phyloP scores from a whole-genome alignment of 495 filamentous ascomycete genomes.

The Aspergillus carlsbadensis region DNA sequence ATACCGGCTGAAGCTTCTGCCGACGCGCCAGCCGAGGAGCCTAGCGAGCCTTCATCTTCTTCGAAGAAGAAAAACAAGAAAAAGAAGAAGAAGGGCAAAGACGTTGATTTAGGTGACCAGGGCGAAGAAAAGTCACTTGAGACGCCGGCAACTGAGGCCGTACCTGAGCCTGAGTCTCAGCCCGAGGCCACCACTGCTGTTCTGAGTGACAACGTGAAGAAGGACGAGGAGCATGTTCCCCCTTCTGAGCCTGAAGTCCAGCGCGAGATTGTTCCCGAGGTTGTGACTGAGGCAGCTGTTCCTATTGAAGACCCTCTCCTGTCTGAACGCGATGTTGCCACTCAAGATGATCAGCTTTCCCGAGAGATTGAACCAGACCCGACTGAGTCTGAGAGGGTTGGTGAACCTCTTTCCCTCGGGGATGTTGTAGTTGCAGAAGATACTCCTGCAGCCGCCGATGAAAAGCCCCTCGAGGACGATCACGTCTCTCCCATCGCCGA shows the following conservation, averaged over 20 bases:
- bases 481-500: not conserved
- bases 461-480: not conserved
- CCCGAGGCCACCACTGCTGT: not conserved
- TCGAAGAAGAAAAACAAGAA: conserved; percentile 43
- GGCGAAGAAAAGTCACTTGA: conserved; percentile 9
- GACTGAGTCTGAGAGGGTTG: not conserved
- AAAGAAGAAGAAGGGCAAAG: conserved; percentile 35
- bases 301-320: not conserved
- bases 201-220: not conserved
- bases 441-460: not conserved
- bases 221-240: not conserved
- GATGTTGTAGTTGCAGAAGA: not conserved
- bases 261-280: not conserved
- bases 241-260: not conserved
- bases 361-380: no score
- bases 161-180: not conserved
- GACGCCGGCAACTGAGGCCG: conserved; percentile 5
- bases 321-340: no score
- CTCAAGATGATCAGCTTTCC: no score
- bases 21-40: not conserved
- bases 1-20: no score
- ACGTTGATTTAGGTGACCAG: conserved; percentile 16
- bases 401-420: not conserved
- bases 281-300: not conserved
- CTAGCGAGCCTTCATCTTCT: conserved; percentile 9